Evolutionary conservation across 352 stramenopile genomes (phyloP).

Genomic region (Pythium aristosporum): DNA sequence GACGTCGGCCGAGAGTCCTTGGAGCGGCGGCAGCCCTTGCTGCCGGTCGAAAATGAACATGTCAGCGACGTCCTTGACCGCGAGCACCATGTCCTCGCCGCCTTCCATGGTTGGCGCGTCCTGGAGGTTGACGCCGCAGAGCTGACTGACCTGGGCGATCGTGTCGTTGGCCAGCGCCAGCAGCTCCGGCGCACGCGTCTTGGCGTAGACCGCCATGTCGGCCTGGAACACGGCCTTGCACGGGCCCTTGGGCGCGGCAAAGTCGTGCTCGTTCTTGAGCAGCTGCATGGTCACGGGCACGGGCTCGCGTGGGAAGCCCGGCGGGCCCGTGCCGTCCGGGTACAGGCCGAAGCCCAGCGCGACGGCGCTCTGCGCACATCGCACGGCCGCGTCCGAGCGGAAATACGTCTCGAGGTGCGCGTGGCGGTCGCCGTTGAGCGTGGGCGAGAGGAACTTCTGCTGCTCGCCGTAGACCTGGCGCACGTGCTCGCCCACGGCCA

Average conservation of each 20-base stretch:
- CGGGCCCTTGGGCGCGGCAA: slow-evolving; percentile 78
- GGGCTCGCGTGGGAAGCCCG: slow-evolving; percentile 62
- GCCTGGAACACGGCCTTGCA: slow-evolving; percentile 48
- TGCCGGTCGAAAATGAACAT: slow-evolving; percentile 84
- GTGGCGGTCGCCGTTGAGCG: slow-evolving; percentile 70
- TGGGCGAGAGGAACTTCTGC: slow-evolving; percentile 62
- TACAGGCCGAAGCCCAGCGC: slow-evolving; percentile 79
- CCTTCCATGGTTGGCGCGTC: slow-evolving; percentile 53
- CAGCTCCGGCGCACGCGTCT: slow-evolving; percentile 51
- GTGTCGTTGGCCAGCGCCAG: slow-evolving; percentile 56
- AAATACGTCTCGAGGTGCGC: slow-evolving; percentile 87
- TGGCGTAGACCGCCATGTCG: slow-evolving; percentile 61
- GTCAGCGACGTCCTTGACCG: slow-evolving; percentile 81
- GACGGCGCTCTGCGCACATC: slow-evolving; percentile 77
- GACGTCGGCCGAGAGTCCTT: slow-evolving; percentile 55
- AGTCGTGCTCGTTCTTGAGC: slow-evolving; percentile 81
- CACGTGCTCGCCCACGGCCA: slow-evolving; percentile 64
- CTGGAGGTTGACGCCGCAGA: slow-evolving; percentile 60
- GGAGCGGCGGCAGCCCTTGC: slow-evolving; percentile 47
- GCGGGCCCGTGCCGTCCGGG: slow-evolving; percentile 70
- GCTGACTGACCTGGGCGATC: slow-evolving; percentile 48
- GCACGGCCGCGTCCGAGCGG: slow-evolving; percentile 73
- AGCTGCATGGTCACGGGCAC: slow-evolving; percentile 87
- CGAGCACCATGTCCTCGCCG: slow-evolving; percentile 72
- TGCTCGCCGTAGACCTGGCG: slow-evolving; percentile 69